Percentiles rank a stretch among this genome's conserved stretches.
phyloP scores from a whole-genome alignment of 2,329 filamentous ascomycete genomes.

The Colletotrichum sidae region DNA sequence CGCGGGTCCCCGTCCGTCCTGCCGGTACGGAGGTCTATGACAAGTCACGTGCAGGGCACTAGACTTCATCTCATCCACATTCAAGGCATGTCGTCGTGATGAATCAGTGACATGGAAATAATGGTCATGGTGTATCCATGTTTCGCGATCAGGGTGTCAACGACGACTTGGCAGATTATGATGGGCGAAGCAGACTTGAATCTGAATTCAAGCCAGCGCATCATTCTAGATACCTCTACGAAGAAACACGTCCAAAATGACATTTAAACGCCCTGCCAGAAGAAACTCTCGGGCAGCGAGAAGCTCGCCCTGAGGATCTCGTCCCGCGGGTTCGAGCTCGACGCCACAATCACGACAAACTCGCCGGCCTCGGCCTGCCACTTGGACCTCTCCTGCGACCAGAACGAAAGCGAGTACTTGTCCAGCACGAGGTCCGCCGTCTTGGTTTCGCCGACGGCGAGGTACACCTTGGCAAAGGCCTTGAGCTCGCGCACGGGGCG shows the following conservation, averaged over 20 bases:
- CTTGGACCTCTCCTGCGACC: conserved; percentile 73
- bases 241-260: too few relatives aligned
- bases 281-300: conserved; percentile 21
- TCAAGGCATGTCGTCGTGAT: too few relatives aligned
- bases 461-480: conserved; percentile 72
- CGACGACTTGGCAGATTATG: too few relatives aligned
- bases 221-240: too few relatives aligned
- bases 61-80: too few relatives aligned
- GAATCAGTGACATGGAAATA: too few relatives aligned
- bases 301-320: conserved; percentile 29
- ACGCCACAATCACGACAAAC: conserved; percentile 69
- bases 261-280: conserved; percentile 33
- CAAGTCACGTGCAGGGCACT: too few relatives aligned
- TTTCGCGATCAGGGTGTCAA: too few relatives aligned
- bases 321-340: conserved; percentile 31
- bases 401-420: conserved; percentile 62
- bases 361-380: conserved; percentile 75
- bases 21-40: not conserved
- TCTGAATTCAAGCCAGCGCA: too few relatives aligned
- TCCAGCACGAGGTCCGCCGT: conserved; percentile 61
- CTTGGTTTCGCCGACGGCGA: conserved; percentile 69
- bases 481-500: conserved; percentile 72
- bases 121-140: too few relatives aligned
- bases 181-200: too few relatives aligned
- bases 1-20: not conserved